phyloP scores from a whole-genome alignment of 495 filamentous ascomycete species.

The Penicillium taxi region DNA sequence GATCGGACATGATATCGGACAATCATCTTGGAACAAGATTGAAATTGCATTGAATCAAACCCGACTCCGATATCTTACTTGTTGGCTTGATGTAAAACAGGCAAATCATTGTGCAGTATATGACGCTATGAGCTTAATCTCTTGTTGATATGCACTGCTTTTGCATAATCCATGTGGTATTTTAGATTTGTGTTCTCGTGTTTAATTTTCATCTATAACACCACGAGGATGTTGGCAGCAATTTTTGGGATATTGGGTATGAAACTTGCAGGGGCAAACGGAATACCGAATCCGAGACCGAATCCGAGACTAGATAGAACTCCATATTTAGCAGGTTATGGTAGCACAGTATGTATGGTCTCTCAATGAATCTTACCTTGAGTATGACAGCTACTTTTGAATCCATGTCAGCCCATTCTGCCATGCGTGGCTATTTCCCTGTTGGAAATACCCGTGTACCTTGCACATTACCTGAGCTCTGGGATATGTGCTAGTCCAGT shows the following conservation, averaged over 20 bases:
- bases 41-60: constrained; percentile 2
- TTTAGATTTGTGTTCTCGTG: background rate
- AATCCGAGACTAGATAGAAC: constrained; percentile 7
- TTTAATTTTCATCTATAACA: background rate
- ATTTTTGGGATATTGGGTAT: background rate
- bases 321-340: no score
- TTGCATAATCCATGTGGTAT: background rate
- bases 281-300: constrained; percentile 17
- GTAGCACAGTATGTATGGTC: no score
- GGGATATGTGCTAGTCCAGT: no score
- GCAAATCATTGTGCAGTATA: constrained; percentile 6
- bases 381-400: no score
- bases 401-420: no score
- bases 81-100: no score
- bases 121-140: background rate
- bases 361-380: no score
- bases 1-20: constrained; percentile 2
- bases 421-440: no score
- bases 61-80: no score
- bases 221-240: background rate
- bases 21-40: constrained; percentile 1
- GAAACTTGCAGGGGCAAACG: constrained; percentile 1
- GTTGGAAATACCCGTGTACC: no score
- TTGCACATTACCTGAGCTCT: no score
- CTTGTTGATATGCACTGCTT: background rate